These are phyloP conservation scores for Aquilaria sinensis DNA, from an alignment of 345 rosid species.

Conservation along the genomic window DNA sequence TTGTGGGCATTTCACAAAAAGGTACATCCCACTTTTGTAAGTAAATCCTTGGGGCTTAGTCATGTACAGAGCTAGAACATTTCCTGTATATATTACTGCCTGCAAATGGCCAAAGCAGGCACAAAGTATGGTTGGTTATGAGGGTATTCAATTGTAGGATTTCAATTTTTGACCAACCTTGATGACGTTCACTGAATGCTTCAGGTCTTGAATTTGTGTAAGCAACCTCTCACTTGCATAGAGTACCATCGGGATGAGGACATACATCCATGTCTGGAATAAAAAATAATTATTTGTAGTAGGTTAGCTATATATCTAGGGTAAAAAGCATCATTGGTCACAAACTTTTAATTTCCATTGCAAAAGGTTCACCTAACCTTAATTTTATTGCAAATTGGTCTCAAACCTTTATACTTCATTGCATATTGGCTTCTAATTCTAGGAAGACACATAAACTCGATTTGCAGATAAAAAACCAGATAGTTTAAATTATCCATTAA, in stretches of 20 bases:
- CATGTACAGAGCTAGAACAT: slow-evolving; percentile 82
- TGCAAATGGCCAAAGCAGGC: slow-evolving; percentile 19
- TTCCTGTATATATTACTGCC: slow-evolving; percentile 89
- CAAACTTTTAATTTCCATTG: too few species aligned
- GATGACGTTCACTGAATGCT: slow-evolving; percentile 57
- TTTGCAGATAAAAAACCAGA: too few species aligned
- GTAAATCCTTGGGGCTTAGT: slow-evolving; percentile 77
- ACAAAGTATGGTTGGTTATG: background rate
- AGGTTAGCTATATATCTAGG: too few species aligned
- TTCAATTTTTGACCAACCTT: slow-evolving; percentile 42
- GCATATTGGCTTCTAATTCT: too few species aligned
- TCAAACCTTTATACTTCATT: too few species aligned
- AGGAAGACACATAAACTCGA: too few species aligned
- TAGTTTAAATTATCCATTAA: too few species aligned
- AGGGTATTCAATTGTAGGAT: background rate
- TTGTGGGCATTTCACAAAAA: slow-evolving; percentile 84
- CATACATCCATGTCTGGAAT: slow-evolving; percentile 92
- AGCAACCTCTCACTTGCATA: slow-evolving; percentile 59
- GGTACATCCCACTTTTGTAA: slow-evolving; percentile 94
- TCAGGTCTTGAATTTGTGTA: slow-evolving; percentile 41
- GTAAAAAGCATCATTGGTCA: too few species aligned
- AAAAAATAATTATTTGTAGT: background rate
- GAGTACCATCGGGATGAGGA: slow-evolving; percentile 44
- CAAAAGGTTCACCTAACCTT: too few species aligned
- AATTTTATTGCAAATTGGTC: too few species aligned